These are phyloP conservation scores for Tieghemiomyces parasiticus DNA, from an alignment of 192 early-diverging fungal species.

Conservation along the genomic window DNA sequence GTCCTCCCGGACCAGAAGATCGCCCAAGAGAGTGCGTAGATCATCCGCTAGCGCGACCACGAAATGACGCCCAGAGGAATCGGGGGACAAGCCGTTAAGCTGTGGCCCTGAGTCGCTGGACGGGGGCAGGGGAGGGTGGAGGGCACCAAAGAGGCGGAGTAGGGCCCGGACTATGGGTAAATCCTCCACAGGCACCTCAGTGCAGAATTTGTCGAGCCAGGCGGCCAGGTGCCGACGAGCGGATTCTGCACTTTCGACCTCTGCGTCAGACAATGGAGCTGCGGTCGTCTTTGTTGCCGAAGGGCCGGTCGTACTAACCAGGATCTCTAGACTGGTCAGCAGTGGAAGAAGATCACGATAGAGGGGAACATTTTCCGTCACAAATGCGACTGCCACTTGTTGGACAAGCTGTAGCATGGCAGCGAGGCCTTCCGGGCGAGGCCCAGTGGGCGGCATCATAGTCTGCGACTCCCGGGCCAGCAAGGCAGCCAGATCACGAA, in stretches of 20 bases:
- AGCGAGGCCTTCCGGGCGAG: constrained; percentile 12
- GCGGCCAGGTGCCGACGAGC: not conserved
- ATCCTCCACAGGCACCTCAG: constrained; percentile 9
- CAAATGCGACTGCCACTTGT: constrained; percentile 16
- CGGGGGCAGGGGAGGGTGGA: too few relatives aligned
- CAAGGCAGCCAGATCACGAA: not conserved
- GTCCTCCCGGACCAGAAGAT: too few relatives aligned
- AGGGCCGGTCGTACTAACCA: not conserved
- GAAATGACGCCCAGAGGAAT: too few relatives aligned
- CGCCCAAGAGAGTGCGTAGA: constrained; percentile 6
- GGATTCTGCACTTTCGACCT: not conserved
- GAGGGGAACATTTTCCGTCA: constrained; percentile 12
- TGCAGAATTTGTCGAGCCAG: not conserved
- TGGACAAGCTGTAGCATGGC: constrained; percentile 16
- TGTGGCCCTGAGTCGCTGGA: too few relatives aligned
- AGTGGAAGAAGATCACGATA: constrained; percentile 3
- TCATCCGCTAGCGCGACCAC: not conserved
- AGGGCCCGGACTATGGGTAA: not conserved
- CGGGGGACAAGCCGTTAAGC: too few relatives aligned
- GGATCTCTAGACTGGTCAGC: not conserved
- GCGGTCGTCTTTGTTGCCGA: not conserved
- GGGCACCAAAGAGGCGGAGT: too few relatives aligned
- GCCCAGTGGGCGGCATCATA: constrained; percentile 10
- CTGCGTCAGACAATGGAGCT: too few relatives aligned
- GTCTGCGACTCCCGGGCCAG: constrained; percentile 15